phyloP scores from a whole-genome alignment of 2,329 filamentous ascomycete genomes.

The Pseudogymnoascus sp. region DNA sequence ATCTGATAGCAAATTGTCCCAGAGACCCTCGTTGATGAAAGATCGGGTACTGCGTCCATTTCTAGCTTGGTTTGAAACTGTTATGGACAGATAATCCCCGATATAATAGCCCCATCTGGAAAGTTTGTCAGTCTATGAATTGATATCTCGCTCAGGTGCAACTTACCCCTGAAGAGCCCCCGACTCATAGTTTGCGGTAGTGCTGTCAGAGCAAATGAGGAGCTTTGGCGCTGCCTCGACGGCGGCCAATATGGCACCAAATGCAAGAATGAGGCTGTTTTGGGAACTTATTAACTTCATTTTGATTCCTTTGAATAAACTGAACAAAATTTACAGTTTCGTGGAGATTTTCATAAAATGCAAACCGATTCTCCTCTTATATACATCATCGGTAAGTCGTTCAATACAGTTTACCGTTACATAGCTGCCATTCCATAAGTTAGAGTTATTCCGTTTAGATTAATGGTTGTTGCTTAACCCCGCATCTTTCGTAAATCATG shows the following conservation, averaged over 20 bases:
- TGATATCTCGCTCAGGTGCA: neutral
- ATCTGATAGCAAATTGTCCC: conserved; percentile 14
- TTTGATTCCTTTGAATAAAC: neutral
- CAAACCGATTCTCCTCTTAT: neutral
- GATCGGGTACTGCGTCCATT: neutral
- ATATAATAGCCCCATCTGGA: conserved; percentile 2
- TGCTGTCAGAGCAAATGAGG: neutral
- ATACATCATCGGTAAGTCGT: neutral
- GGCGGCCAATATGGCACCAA: neutral
- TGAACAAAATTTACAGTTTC: neutral
- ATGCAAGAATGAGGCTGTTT: neutral
- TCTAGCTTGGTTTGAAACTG: neutral
- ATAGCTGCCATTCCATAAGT: neutral
- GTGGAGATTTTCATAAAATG: neutral
- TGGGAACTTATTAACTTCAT: neutral
- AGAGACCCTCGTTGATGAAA: neutral
- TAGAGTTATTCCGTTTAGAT: neutral
- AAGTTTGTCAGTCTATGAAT: neutral
- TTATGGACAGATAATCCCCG: neutral
- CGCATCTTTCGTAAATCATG: neutral
- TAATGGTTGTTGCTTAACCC: neutral
- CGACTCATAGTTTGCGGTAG: neutral
- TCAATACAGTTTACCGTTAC: neutral
- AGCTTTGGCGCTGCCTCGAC: neutral
- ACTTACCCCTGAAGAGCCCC: neutral